Base-by-base conservation (phyloP, 164 flowering plant genomes). In the Vitis amurensis region DNA sequence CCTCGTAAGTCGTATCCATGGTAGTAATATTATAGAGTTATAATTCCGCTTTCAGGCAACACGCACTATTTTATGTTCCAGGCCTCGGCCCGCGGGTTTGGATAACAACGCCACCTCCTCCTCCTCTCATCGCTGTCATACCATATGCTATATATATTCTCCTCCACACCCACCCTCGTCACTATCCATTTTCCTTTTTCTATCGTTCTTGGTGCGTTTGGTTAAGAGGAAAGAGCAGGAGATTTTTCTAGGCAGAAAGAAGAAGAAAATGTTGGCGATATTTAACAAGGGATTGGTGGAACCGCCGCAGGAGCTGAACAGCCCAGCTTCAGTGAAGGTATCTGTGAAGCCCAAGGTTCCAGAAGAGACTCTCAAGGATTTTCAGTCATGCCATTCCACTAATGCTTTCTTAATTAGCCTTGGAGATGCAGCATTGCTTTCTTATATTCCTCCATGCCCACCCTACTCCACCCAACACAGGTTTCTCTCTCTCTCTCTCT, bases 281-380 rank as follows among this genome's bases (percentile, higher is more conserved):
- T 88, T 88, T 81, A 83, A 78, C 74, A 81, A 84, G 50, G 83
- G 67, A 14, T 55, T 84, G 70, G 81, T 81, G 19, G 68, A 82
- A 37, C 77, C 89, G 29, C 92, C 92, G 2, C 59, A 77, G 76
- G 92, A 88, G 76, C 80, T 88, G 10, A 69, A 85, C 61, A 83
- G 90, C 67, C 83, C 88, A 1, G 84, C 80, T 17, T 62, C 85
- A 2, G 19, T 47, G 23, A 61, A 50, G 13, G 73, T 68, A 10
- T 30, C 79, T 3, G 51, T 9, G n/a, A 78, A 69, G 67, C 76
- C 89, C 9, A 85, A 83, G 68, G 71, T 48, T 44, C 82, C 90
- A 14, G 74, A 77, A 30, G 86, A 88, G 9, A 78, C 74, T 14
- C 60, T 80, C 63, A 71, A 76, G 27, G 77, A 77, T 44, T 88